Evolutionary conservation across 352 stramenopile species (phyloP), one percentile per base, ranked within the genome.

Genomic region (Globisporangium carolinianum): DNA sequence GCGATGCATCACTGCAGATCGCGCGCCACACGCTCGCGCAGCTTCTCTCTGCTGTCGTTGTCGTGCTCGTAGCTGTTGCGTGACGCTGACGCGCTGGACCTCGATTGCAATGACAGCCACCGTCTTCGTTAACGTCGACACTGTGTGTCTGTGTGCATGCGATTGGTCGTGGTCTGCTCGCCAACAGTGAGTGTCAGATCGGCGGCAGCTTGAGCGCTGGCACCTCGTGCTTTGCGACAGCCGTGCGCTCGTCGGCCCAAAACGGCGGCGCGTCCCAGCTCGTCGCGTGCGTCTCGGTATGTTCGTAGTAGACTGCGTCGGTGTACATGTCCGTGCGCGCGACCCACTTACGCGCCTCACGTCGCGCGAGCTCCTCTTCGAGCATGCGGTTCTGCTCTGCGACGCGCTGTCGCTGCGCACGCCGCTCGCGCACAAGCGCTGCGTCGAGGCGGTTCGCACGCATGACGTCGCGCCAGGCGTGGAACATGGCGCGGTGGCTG

Each of bases 281-380:
- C 15, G 73, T 82, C 52, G 74, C 75, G 6, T 73, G 71, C 6
- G 75, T 82, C 55, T 61, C 56, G 6, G 64, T 64, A 55, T 89
- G 72, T 52, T 87, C 73, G 42, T 77, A 89, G 65, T 86, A 89
- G 8, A 87, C 64, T 4, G 61, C 72, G 52, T 89, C 79, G 11
- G 76, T 83, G 61, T 89, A 89, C 66, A 79, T 73, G 46, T 89
- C 79, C 1, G 78, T 67, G 10, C 74, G 71, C 47, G 72, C 57
- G 4, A 72, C 62, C 79, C 79, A 89, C 8, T 67, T 75, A 32
- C 66, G 56, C 17, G 79, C 79, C 45, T 87, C 75, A 0, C 77
- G 42, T 0, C 72, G 69, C 6, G 54, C 61, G 12, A 89, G 55
- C 43, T 86, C 60, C 55, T 87, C 74, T 17, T 83, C 65, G 4